A percentile compares a stretch with the other conserved stretches of the same genome.
Conservation (phyloP, 352 stramenopile genomes). For the Pythium rhizo-oryzae region DNA sequence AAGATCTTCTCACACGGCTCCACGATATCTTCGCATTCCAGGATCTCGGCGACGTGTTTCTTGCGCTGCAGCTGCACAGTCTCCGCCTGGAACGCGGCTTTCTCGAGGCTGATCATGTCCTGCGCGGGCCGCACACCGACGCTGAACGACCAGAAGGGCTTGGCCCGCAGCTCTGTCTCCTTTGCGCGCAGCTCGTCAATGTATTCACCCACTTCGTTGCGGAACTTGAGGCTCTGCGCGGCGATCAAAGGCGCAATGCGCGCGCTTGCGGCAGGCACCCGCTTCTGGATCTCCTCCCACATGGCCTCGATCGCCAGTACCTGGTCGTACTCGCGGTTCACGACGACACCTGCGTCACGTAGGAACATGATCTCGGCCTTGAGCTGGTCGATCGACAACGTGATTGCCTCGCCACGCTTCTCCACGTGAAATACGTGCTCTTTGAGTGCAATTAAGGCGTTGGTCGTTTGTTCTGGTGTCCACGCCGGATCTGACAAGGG, state of each 20-base stretch:
- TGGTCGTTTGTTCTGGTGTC: slow-evolving; percentile 62
- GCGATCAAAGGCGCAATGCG: slow-evolving; percentile 70
- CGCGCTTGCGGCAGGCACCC: slow-evolving; percentile 62
- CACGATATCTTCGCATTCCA: slow-evolving; percentile 92
- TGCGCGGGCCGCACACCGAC: slow-evolving; percentile 47
- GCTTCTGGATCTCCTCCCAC: slow-evolving; percentile 67
- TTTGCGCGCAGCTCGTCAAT: slow-evolving; percentile 71
- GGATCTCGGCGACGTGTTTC: slow-evolving; percentile 90
- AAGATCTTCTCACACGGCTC: slow-evolving; percentile 78
- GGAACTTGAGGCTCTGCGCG: slow-evolving; percentile 64
- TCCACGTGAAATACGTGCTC: slow-evolving; percentile 82
- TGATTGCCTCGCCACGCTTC: slow-evolving; percentile 68
- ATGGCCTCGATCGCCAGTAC: slow-evolving; percentile 51
- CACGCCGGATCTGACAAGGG: slow-evolving; percentile 58
- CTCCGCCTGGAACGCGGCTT: slow-evolving; percentile 41
- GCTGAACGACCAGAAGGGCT: slow-evolving; percentile 66
- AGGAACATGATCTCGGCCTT: slow-evolving; percentile 70
- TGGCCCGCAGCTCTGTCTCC: slow-evolving; percentile 50
- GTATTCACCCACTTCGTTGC: slow-evolving; percentile 83
- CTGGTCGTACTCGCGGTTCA: slow-evolving; percentile 62
- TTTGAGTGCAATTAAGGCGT: slow-evolving; percentile 71
- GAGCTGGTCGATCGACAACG: slow-evolving; percentile 65
- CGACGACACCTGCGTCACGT: slow-evolving; percentile 52
- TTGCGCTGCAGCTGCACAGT: slow-evolving; percentile 51
- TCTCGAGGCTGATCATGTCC: slow-evolving; percentile 48